Evolutionary conservation across 768 basidiomycete genomes (phyloP), one percentile per base, ranked within the genome.

Genomic region (Mycena leptocephala): DNA sequence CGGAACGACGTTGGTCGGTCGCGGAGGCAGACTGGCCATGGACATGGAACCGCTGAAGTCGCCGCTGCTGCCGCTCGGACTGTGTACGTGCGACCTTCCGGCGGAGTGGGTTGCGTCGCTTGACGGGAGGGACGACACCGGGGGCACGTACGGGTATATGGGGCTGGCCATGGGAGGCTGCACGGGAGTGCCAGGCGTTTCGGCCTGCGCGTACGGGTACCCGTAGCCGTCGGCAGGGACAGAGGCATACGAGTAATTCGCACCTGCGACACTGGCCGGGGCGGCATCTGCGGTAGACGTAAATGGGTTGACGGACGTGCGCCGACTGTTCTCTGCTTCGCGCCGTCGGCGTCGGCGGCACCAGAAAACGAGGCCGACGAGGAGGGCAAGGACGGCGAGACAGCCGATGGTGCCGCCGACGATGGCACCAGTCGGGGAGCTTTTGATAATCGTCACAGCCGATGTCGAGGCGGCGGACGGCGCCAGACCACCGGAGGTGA

Each of bases 401-500:
- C 64, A 61, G 5, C 78, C 80, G 33, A 81, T 33, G 37, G 70
- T 70, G 48, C 78, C 81, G 3, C 80, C 81, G 20, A 72, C 71
- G 51, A 82, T 81, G 46, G 77, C 80, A 11, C 76, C 80, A 20
- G 68, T 33, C 0, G 72, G 76, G 28, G 65, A 67, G 37, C 35
- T n/a, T 48, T 74, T 76, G 14, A 53, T 75, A 28, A 5, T 75
- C 35, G 67, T 28, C 39, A 35, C 56, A 1, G 37, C 33, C n/a
- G 63, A 46, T 14, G 10, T 66, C 35, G 64, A 48, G 46, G 32
- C 16, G 76, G 73, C 30, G 71, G 46, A n/a, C 2, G 66, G 51
- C 5, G 58, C 11, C 2, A 63, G 48, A 16, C 43, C 8, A 32
- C 5, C 41, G 7, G 61, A 13, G 3, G 62, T 26, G 18, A 48